Evolutionary conservation across 805 yeast genomes (phyloP).

Genomic region (Yamadazyma insecticola): DNA sequence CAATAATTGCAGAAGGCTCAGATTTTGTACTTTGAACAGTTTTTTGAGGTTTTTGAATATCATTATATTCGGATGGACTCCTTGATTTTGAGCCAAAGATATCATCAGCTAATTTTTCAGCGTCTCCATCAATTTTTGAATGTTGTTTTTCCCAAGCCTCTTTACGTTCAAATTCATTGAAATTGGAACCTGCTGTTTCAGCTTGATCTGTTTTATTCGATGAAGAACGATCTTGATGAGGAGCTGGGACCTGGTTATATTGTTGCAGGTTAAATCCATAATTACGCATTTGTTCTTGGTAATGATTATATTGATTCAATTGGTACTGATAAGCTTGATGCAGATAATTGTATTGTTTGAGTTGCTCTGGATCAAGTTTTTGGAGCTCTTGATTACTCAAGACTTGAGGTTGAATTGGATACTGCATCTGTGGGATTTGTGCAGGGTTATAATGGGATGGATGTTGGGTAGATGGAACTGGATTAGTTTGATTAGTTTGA

Average conservation of each 20-base stretch:
- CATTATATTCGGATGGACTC: slow-evolving; percentile 7
- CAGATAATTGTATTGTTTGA: slow-evolving; percentile 17
- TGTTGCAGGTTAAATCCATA: neutral
- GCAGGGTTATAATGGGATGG: slow-evolving; percentile 1
- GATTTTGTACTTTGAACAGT: slow-evolving; percentile 19
- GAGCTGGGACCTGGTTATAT: neutral
- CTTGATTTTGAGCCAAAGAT: slow-evolving; percentile 26
- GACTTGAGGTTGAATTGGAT: slow-evolving; percentile 14
- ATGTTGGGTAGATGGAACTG: neutral
- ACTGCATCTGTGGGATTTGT: no score
- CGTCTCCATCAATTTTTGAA: slow-evolving; percentile 21
- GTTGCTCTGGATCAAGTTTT: slow-evolving; percentile 17
- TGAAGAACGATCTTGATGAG: no score
- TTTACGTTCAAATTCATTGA: slow-evolving; percentile 18
- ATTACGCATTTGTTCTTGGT: slow-evolving; percentile 9
- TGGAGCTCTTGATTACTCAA: slow-evolving; percentile 11
- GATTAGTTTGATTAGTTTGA: neutral
- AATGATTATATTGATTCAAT: slow-evolving; percentile 12
- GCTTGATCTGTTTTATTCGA: neutral
- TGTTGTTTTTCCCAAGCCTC: slow-evolving; percentile 36
- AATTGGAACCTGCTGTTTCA: neutral
- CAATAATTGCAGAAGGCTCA: slow-evolving; percentile 8
- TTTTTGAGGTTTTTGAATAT: slow-evolving; percentile 7
- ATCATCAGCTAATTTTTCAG: slow-evolving; percentile 36
- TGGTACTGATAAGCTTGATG: slow-evolving; percentile 18